These are phyloP conservation scores for Aureobasidium lini DNA, from an alignment of 2,329 filamentous ascomycete species.

Conservation along the genomic window DNA sequence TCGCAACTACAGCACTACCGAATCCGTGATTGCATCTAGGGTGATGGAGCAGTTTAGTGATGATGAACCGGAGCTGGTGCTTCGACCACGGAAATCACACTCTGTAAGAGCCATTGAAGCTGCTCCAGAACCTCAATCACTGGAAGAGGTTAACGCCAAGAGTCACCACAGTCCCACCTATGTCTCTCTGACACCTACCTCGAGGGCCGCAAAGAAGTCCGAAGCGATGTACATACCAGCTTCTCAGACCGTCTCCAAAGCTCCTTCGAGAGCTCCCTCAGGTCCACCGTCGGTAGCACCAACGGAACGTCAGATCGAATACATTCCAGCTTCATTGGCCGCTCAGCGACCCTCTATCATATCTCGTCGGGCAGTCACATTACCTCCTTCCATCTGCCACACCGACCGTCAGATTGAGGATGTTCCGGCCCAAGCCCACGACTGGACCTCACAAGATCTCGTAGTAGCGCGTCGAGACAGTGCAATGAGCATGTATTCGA, in stretches of 20 bases:
- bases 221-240: not conserved
- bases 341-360: conserved; percentile 17
- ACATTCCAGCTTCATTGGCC: conserved; percentile 27
- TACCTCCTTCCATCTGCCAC: conserved; percentile 23
- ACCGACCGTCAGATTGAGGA: conserved; percentile 14
- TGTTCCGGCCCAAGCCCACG: not conserved
- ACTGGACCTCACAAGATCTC: conserved; percentile 1
- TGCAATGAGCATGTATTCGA: conserved; percentile 16
- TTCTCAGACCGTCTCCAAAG: not conserved
- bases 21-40: conserved; percentile 21
- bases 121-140: not conserved
- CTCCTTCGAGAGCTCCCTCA: not conserved
- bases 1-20: conserved; percentile 31
- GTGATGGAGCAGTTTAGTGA: conserved; percentile 18
- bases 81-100: conserved; percentile 6
- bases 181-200: conserved; percentile 20
- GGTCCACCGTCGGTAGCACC: conserved; percentile 18
- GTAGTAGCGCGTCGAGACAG: conserved; percentile 20
- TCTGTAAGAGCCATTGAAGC: conserved; percentile 33
- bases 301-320: conserved; percentile 23
- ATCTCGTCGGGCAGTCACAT: conserved; percentile 17
- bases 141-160: conserved; percentile 17
- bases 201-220: not conserved
- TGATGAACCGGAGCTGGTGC: conserved; percentile 23
- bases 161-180: conserved; percentile 30